Evolutionary conservation across 106 monocot species (phyloP).

Genomic region (Dendrobium nobile): DNA sequence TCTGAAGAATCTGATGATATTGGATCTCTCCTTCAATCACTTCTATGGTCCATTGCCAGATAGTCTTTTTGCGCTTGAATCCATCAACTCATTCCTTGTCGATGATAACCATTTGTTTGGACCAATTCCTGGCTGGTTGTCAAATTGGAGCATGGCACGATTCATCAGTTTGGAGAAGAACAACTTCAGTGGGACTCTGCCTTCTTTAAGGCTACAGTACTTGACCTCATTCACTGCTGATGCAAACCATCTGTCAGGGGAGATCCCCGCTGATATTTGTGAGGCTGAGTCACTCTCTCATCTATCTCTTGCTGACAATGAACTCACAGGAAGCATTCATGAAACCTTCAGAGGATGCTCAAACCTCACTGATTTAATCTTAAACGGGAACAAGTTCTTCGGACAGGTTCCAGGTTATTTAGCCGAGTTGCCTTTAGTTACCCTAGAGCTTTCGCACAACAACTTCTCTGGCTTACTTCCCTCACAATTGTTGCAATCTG

Average conservation of each 20-base stretch:
- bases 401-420: constrained; percentile 77
- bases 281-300: constrained; percentile 35
- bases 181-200: constrained; percentile 56
- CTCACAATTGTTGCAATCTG: constrained; percentile 39
- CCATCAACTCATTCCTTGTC: constrained; percentile 55
- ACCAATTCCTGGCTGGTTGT: constrained; percentile 59
- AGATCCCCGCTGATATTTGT: constrained; percentile 66
- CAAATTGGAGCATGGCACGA: constrained; percentile 49
- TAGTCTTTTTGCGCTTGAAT: constrained; percentile 35
- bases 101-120: constrained; percentile 77
- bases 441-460: constrained; percentile 74
- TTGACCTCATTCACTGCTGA: constrained; percentile 69
- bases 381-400: constrained; percentile 52
- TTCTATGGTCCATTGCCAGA: constrained; percentile 70
- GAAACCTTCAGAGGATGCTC: constrained; percentile 52
- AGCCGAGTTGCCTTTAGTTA: constrained; percentile 65
- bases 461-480: constrained; percentile 76
- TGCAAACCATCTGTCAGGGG: constrained; percentile 68
- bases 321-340: constrained; percentile 54
- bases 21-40: constrained; percentile 81
- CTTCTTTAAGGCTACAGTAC: constrained; percentile 38
- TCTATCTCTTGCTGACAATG: constrained; percentile 63
- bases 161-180: constrained; percentile 64
- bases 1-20: constrained; percentile 48
- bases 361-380: constrained; percentile 58